phyloP scores from a whole-genome alignment of 257 asterid genomes.

The Penstemon eatonii region DNA sequence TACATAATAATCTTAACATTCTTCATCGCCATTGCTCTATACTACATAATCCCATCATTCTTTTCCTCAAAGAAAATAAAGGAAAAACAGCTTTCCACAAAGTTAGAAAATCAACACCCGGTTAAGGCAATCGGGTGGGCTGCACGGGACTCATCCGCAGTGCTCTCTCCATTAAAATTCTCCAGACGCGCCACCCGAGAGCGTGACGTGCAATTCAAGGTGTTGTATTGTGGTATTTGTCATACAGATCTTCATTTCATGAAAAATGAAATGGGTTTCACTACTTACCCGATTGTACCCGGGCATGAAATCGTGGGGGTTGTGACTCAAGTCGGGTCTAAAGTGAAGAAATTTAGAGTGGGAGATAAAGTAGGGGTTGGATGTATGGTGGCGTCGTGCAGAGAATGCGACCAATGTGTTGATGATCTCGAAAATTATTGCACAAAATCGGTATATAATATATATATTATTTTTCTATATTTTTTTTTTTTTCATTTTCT shows the following conservation, averaged over 20 bases:
- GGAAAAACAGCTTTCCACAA: neutral
- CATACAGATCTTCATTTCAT: slow-evolving; percentile 40
- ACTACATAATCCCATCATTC: neutral
- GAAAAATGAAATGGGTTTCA: slow-evolving; percentile 35
- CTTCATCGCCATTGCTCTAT: neutral
- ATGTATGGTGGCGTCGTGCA: slow-evolving; percentile 40
- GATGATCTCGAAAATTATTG: slow-evolving; percentile 41
- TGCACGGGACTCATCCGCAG: slow-evolving; percentile 25
- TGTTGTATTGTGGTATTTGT: slow-evolving; percentile 47
- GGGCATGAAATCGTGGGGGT: slow-evolving; percentile 48
- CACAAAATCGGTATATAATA: slow-evolving; percentile 8
- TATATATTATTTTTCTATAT: too few relatives aligned
- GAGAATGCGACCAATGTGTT: slow-evolving; percentile 35
- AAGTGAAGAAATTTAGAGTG: slow-evolving; percentile 28
- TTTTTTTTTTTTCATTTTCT: neutral
- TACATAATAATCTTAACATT: neutral
- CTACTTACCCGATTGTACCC: slow-evolving; percentile 42
- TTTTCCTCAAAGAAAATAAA: neutral
- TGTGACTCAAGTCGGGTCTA: slow-evolving; percentile 41
- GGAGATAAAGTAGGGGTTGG: slow-evolving; percentile 49
- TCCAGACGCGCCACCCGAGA: slow-evolving; percentile 22
- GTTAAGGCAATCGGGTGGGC: slow-evolving; percentile 29
- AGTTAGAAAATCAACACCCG: neutral
- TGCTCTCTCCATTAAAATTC: slow-evolving; percentile 27
- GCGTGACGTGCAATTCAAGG: slow-evolving; percentile 27